These are phyloP conservation scores for Aureobasidium sp. DNA, from an alignment of 2,329 filamentous ascomycete species.

Conservation along the genomic window DNA sequence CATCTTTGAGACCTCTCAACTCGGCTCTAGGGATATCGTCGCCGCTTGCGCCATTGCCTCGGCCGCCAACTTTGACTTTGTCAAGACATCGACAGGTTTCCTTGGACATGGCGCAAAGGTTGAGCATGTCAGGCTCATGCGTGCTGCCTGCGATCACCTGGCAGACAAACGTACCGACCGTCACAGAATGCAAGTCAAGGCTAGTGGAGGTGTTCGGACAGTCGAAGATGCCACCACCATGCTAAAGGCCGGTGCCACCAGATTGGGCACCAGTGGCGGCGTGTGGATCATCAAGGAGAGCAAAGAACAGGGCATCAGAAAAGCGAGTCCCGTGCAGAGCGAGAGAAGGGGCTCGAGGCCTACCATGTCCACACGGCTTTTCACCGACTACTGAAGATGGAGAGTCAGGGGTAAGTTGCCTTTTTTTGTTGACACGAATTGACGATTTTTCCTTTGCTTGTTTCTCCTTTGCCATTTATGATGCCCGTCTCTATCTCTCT, in stretches of 20 bases:
- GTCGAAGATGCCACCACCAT: conserved; percentile 44
- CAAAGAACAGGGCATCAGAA: conserved; percentile 19
- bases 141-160: conserved; percentile 38
- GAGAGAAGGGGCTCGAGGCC: conserved; percentile 4
- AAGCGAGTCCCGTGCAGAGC: conserved; percentile 3
- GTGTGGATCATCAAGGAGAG: conserved; percentile 47
- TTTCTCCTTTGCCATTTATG: background rate
- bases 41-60: conserved; percentile 46
- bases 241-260: conserved; percentile 48
- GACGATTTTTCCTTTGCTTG: background rate
- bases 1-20: conserved; percentile 51
- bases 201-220: conserved; percentile 48
- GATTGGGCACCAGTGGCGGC: conserved; percentile 49
- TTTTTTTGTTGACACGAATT: background rate
- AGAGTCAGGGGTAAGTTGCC: background rate
- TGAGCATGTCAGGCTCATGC: conserved; percentile 48
- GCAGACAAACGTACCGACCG: conserved; percentile 5
- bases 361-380: conserved; percentile 4
- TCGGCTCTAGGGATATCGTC: conserved; percentile 42
- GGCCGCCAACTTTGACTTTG: conserved; percentile 47
- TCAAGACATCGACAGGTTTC: conserved; percentile 55
- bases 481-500: background rate
- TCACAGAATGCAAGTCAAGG: conserved; percentile 46
- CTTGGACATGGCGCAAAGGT: conserved; percentile 46
- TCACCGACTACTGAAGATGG: conserved; percentile 10